Percentiles rank a stretch among this genome's conserved stretches.
These are phyloP conservation scores for Fusarium papillatum DNA, from an alignment of 2,329 filamentous ascomycete genomes.

Conservation along the genomic window DNA sequence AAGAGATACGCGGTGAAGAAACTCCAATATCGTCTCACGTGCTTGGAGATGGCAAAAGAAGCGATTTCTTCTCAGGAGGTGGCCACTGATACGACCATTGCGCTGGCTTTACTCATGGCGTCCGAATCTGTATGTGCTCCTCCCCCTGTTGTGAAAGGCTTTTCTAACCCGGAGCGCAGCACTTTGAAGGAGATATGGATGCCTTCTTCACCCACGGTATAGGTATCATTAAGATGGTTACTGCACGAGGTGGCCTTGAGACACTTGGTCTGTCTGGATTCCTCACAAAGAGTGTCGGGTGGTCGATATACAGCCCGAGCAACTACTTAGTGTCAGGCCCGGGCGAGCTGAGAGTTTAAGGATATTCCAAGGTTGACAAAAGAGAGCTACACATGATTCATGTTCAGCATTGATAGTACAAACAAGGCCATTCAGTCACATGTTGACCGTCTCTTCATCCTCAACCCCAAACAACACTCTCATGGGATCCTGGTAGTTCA, in stretches of 20 bases:
- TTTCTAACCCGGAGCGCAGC: background rate
- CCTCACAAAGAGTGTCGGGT: conserved; percentile 17
- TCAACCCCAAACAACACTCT: conserved; percentile 24
- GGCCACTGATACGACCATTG: conserved; percentile 17
- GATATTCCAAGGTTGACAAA: background rate
- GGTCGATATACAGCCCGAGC: conserved; percentile 4
- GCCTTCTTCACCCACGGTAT: conserved; percentile 7
- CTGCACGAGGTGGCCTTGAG: conserved; percentile 6
- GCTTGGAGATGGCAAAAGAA: conserved; percentile 15
- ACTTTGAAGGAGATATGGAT: conserved; percentile 19
- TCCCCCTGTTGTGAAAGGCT: accelerated
- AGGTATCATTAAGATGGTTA: conserved; percentile 24
- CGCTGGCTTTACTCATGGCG: conserved; percentile 16
- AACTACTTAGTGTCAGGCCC: conserved; percentile 8
- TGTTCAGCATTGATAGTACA: background rate
- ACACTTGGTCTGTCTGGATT: conserved; percentile 21
- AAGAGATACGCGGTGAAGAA: conserved; percentile 2
- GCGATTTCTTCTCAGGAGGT: conserved; percentile 3
- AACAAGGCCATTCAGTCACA: background rate
- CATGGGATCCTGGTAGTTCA: conserved; percentile 34
- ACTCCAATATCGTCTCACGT: conserved; percentile 11
- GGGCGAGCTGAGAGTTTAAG: background rate
- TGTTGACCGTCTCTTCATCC: conserved; percentile 25
- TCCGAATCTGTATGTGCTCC: conserved; percentile 17
- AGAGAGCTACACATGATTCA: background rate